A percentile compares a stretch with the other conserved stretches of the same genome.
phyloP scores from a whole-genome alignment of 768 basidiomycete genomes.

The Mrakia gelida region DNA sequence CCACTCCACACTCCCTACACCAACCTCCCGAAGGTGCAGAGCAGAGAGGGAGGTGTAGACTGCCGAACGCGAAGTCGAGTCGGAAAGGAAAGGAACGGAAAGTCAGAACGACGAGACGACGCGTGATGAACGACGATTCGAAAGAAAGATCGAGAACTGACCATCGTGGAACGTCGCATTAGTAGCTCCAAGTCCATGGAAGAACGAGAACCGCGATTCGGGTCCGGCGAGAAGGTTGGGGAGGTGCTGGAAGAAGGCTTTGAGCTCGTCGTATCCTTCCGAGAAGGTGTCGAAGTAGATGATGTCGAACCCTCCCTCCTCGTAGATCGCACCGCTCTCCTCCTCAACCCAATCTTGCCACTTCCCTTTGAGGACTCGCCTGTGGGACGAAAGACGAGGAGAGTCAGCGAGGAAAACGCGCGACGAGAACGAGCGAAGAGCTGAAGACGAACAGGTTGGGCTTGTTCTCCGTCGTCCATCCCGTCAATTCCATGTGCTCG shows the following conservation, averaged over 20 bases:
- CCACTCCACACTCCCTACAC: slow-evolving; percentile 70
- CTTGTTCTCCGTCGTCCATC: slow-evolving; percentile 65
- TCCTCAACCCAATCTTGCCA: slow-evolving; percentile 73
- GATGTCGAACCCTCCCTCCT: slow-evolving; percentile 73
- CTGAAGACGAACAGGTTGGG: slow-evolving; percentile 55
- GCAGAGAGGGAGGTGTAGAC: slow-evolving; percentile 82
- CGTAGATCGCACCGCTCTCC: slow-evolving; percentile 55
- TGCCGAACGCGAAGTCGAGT: not conserved
- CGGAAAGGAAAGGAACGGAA: slow-evolving; percentile 55
- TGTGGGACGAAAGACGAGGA: no score
- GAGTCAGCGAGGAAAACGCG: no score
- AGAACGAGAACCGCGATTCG: slow-evolving; percentile 85
- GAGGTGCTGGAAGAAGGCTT: slow-evolving; percentile 72
- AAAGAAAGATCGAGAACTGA: not conserved
- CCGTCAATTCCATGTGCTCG: slow-evolving; percentile 63
- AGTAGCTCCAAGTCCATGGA: slow-evolving; percentile 94
- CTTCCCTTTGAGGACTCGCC: slow-evolving; percentile 69
- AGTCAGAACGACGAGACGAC: not conserved
- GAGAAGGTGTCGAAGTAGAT: slow-evolving; percentile 93
- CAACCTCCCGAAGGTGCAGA: slow-evolving; percentile 75
- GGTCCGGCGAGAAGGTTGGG: slow-evolving; percentile 70
- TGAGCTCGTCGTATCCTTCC: slow-evolving; percentile 73
- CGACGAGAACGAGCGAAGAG: no score
- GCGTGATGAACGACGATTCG: not conserved
- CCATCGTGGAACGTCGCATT: slow-evolving; percentile 40